Evolutionary conservation across 2,329 filamentous ascomycete genomes (phyloP), one percentile per base, ranked within the genome.

Genomic region (Metarhizium guizhouense): DNA sequence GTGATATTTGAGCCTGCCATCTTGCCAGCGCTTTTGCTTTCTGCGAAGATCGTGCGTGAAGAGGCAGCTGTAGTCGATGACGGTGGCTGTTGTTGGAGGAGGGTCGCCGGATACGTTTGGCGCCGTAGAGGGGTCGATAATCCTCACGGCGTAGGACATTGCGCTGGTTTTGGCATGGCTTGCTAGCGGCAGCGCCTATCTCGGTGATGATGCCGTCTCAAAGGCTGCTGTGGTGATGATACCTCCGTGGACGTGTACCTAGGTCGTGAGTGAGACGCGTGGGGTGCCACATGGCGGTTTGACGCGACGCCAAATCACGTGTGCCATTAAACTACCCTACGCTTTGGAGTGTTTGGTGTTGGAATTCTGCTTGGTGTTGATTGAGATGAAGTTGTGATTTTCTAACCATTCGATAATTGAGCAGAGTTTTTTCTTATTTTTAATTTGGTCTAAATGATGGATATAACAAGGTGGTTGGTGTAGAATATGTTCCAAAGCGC

Each of bases 11-110:
- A 96, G 81, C 53, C 84, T 84, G 40, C 93, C 92, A 85, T 96
- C 92, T 65, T 95, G 90, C 92, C 92, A 96, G 58, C 89, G 79
- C 69, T 96, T 96, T 63, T 90, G 85, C 73, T 96, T 96, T 55
- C 89, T 84, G 53, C 85, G 84, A 47, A 95, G 70, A 67, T 96
- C 92, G 67, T 89, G 84, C 2, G 91, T 95, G 71, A 89, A 96
- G 4, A 96, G 83, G 68, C 92, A 96, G 59, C 83, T 80, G 69
- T 87, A 95, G 65, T 95, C 90, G 65, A 88, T 76, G 43, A 96
- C 90, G 0, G 82, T 78, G 2, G 91, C 90, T 20, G 85, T 87
- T 3, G 64, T 62, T 16, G 64, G 59, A 11, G 50, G 52, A 14
- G 51, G 25, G 3, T 48, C 55, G 25, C 49, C 30, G 3, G 50